Conservation (phyloP, 352 stramenopile species). For the Phytophthora pistaciae region DNA sequence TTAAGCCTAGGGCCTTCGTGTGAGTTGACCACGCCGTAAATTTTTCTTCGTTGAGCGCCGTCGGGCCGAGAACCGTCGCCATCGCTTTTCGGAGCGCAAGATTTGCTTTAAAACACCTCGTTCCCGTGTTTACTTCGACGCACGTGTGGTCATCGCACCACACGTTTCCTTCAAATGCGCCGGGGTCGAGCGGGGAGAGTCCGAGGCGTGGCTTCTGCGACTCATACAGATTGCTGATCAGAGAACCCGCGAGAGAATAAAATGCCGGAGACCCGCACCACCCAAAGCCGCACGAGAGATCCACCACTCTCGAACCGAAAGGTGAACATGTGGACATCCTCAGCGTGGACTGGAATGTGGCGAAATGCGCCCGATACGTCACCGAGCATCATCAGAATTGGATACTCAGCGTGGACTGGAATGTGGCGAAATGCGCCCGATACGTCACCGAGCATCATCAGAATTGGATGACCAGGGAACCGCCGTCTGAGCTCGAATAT, state of each 20-base stretch:
- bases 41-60: not conserved
- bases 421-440: not conserved
- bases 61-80: not conserved
- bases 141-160: not conserved
- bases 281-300: not conserved
- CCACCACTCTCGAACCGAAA: not conserved
- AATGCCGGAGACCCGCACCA: not conserved
- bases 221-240: not conserved
- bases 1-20: no score
- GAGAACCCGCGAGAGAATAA: not conserved
- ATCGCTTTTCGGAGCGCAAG: not conserved
- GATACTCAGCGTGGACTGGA: not conserved
- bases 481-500: not conserved
- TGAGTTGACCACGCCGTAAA: not conserved
- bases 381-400: conserved; percentile 5
- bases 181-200: not conserved
- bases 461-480: not conserved
- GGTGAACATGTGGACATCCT: not conserved
- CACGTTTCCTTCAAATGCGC: not conserved
- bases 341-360: not conserved
- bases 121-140: not conserved
- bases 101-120: not conserved
- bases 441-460: conserved; percentile 8
- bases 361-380: not conserved
- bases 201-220: not conserved